Base-by-base conservation (phyloP, 495 filamentous ascomycete genomes). In the Tuber brumale region DNA sequence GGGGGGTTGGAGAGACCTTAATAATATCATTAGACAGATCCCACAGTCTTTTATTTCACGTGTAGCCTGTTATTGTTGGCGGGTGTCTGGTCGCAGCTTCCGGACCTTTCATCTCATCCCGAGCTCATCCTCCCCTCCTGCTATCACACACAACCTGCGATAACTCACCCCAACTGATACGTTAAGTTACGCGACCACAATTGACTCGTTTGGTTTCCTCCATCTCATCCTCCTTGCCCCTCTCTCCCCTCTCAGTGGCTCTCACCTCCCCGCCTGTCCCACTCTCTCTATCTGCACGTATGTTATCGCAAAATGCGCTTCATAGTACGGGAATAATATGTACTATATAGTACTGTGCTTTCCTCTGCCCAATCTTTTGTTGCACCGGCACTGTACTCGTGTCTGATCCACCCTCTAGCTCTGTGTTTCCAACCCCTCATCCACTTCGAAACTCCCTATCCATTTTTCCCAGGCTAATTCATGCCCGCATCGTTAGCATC, bases 231-330 rank as follows among this genome's bases (percentile, higher is more conserved):
- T 61, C 71, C 35, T 1, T 27, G 21, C 37, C 23, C 5, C 27
- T 48, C 71, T 6, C 14, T 18, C 51, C 46, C 14, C 71, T n/a
- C 71, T 31, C 71, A 21, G 0, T 27, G 18, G 18, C n/a, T 51
- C 46, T 45, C 71, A 27, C 71, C 71, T 72, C 71, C 71, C 42
- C 27, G 18, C 23, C 21, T 72, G 27, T n/a, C 71, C 7, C 31
- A n/a, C 42, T 16, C 39, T 21, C 23, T 10, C 19, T 16, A n/a
- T 35, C 41, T 73, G 72, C 12, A 9, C 4, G 8, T 71, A 57
- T 27, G 27, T 43, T 71, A 44, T 42, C 10, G 35, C 70, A 16
- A 16, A 12, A 35, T 35, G 57, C 57, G 27, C 57, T 66, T 35
- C 27, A 35, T 7, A 35, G 12, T 27, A 27, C 57, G 57, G 27